Conservation (phyloP, 805 yeast genomes). For the Candida vaughaniae region DNA sequence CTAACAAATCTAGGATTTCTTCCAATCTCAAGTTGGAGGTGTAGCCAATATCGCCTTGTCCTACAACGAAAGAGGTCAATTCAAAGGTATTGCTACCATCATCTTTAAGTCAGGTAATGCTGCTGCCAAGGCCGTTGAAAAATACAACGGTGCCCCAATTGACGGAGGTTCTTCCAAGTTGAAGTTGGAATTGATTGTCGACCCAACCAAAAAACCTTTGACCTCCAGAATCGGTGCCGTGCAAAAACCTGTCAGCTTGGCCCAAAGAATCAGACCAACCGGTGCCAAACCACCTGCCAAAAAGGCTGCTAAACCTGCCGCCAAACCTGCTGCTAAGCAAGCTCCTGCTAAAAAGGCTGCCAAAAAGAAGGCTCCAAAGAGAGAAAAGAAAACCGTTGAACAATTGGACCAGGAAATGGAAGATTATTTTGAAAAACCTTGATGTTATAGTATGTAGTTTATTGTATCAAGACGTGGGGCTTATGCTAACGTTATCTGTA, state of each 20-base stretch:
- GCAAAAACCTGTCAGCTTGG: conserved; percentile 21
- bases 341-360: conserved; percentile 12
- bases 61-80: conserved; percentile 85
- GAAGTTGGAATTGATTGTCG: conserved; percentile 79
- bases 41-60: conserved; percentile 67
- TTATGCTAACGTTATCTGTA: too few relatives aligned
- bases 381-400: conserved; percentile 71
- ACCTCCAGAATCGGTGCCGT: conserved; percentile 69
- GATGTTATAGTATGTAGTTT: conserved; percentile 1
- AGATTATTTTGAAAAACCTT: conserved; percentile 68
- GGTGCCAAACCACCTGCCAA: conserved; percentile 8
- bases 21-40: conserved; percentile 83
- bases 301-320: conserved; percentile 10
- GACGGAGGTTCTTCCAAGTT: conserved; percentile 81
- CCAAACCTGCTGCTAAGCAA: conserved; percentile 19
- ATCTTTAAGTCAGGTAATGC: conserved; percentile 65
- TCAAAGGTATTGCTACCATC: conserved; percentile 89
- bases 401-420: conserved; percentile 98
- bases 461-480: conserved; percentile 1
- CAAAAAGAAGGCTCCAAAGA: conserved; percentile 20
- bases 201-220: conserved; percentile 75
- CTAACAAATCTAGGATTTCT: conserved; percentile 70
- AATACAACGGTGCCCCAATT: conserved; percentile 89
- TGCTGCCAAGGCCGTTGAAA: conserved; percentile 77
- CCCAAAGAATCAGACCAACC: conserved; percentile 19